Evolutionary conservation across 2,329 filamentous ascomycete genomes (phyloP).

Genomic region (Stachybotrys elegans): DNA sequence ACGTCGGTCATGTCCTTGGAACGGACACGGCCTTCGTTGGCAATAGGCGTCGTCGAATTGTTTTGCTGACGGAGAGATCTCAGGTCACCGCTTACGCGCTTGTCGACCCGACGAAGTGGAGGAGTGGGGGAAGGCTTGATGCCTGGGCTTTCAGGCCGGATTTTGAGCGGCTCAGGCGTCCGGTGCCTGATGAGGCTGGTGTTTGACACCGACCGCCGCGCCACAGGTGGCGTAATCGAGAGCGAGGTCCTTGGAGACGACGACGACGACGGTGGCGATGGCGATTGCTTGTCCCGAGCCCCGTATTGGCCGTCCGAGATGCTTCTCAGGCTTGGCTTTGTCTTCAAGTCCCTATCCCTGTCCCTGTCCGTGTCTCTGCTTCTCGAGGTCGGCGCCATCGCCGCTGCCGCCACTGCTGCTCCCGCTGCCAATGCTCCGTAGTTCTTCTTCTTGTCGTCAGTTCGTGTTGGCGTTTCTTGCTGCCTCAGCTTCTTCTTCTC

Average conservation of each 20-base stretch:
- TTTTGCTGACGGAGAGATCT: conserved; percentile 32
- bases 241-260: background rate
- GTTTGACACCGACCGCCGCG: conserved; percentile 46
- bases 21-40: conserved; percentile 82
- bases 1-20: conserved; percentile 86
- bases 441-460: too few relatives aligned
- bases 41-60: conserved; percentile 57
- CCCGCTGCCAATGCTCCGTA: conserved; percentile 4
- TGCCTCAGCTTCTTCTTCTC: conserved; percentile 31
- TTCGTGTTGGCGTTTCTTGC: too few relatives aligned
- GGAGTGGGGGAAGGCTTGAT: conserved; percentile 50
- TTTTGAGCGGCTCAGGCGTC: conserved; percentile 48
- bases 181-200: conserved; percentile 45
- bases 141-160: conserved; percentile 61
- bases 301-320: too few relatives aligned
- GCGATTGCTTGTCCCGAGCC: background rate
- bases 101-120: conserved; percentile 65
- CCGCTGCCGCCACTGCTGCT: conserved; percentile 7
- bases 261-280: background rate
- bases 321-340: too few relatives aligned
- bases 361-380: conserved; percentile 12
- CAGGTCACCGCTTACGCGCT: conserved; percentile 70
- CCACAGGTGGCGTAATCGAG: conserved; percentile 12
- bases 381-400: conserved; percentile 7
- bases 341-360: conserved; percentile 9